phyloP scores from a whole-genome alignment of 345 rosid genomes.

The Cardiospermum halicacabum region DNA sequence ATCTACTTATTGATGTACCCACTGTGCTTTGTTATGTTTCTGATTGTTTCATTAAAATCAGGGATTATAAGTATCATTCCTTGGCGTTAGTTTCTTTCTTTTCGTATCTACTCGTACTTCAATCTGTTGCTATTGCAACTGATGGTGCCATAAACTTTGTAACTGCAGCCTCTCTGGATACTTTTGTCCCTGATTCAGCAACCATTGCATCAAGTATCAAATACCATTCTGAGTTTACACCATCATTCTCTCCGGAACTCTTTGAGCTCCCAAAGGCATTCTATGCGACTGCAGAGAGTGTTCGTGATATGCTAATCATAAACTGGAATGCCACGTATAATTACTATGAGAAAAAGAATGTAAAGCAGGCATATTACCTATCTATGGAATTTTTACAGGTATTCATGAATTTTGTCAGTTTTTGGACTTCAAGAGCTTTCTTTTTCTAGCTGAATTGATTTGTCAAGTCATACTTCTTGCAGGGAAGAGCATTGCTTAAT shows the following conservation, averaged over 20 bases:
- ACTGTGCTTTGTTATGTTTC: no score
- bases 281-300: slow-evolving; percentile 48
- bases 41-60: no score
- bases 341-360: slow-evolving; percentile 39
- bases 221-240: slow-evolving; percentile 55
- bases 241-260: slow-evolving; percentile 41
- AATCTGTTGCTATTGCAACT: not conserved
- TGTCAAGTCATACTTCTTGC: slow-evolving; percentile 12
- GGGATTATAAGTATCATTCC: no score
- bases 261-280: slow-evolving; percentile 54
- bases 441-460: not conserved
- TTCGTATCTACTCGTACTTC: not conserved
- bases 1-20: no score
- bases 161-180: slow-evolving; percentile 30
- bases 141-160: not conserved
- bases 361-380: slow-evolving; percentile 55
- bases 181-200: slow-evolving; percentile 31
- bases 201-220: slow-evolving; percentile 43
- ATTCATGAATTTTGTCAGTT: not conserved
- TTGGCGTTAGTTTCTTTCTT: no score
- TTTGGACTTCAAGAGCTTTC: not conserved
- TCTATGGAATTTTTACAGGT: slow-evolving; percentile 66
- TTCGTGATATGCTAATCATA: slow-evolving; percentile 41
- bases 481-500: slow-evolving; percentile 62
- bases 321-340: slow-evolving; percentile 54